Evolutionary conservation across 768 basidiomycete species (phyloP), one percentile per base, ranked within the genome.

Genomic region (Antrodiella citrinella): DNA sequence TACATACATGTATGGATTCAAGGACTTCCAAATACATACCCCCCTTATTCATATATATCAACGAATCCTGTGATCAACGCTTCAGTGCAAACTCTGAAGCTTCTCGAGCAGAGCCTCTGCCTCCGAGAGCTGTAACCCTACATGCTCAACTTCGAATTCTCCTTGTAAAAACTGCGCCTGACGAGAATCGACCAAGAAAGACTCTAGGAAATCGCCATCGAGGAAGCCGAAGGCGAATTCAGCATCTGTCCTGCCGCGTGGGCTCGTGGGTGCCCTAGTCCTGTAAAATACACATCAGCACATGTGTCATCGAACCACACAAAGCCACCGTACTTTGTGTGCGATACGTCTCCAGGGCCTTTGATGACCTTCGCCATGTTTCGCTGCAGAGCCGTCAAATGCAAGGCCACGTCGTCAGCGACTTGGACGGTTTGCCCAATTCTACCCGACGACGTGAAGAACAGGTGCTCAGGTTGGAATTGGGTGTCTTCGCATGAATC

Each of bases 131-230:
- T 77, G 60, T 38, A 78, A 58, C 11, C 67, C 69, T 15, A 91
- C 62, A 26, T 66, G 66, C 65, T 91, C 86, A 2, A 78, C 77
- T 46, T 78, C 73, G 48, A 69, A 80, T 15, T 69, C 65, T 7
- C 87, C 88, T 23, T 69, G 59, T 56, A 84, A 66, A 9, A 88
- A 66, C 47, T 74, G 64, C n/a, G 80, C 66, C 20, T 72, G 64
- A 4, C 68, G 59, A 0, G 72, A 62, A 30, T 60, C 68, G 15
- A 65, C 65, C 47, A 84, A 70, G 63, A 86, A 81, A 18, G 70
- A 67, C 64, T 93, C 88, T 18, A 96, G 61, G 55, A 92, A 87
- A 60, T 90, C 86, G 1, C 92, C 93, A 53, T 96, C 92, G 23
- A 96, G 70, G 72, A 96, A 92, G 13, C 91, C 91, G 38, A 73